A percentile compares a stretch with the other conserved stretches of the same genome.
phyloP scores from a whole-genome alignment of 768 basidiomycete species.

The Collybia mongolica region DNA sequence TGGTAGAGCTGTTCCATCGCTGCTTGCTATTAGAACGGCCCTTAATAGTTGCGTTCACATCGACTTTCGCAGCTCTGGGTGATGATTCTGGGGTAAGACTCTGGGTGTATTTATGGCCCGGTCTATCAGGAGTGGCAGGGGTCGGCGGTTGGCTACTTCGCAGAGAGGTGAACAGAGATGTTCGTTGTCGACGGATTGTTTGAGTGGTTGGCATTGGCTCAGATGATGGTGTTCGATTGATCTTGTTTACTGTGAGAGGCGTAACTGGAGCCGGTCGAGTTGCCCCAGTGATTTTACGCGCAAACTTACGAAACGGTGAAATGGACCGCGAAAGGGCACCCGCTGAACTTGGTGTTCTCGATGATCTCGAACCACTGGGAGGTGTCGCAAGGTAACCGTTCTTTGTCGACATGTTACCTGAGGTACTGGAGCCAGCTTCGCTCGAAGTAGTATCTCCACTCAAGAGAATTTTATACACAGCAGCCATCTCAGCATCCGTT shows the following conservation, averaged over 20 bases:
- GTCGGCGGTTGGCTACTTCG: conserved; percentile 40
- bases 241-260: conserved; percentile 47
- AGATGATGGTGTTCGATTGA: conserved; percentile 46
- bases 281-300: conserved; percentile 61
- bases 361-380: conserved; percentile 43
- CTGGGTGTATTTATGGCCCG: conserved; percentile 65
- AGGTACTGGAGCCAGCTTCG: conserved; percentile 70
- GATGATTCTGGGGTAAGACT: conserved; percentile 74
- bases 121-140: conserved; percentile 55
- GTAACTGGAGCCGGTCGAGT: conserved; percentile 38
- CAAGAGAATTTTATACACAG: conserved; percentile 56
- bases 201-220: conserved; percentile 42
- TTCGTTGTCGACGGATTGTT: conserved; percentile 52
- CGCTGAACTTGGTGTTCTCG: conserved; percentile 43
- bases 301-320: conserved; percentile 79
- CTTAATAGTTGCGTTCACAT: conserved; percentile 42
- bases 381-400: conserved; percentile 71
- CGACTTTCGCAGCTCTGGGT: conserved; percentile 40
- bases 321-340: conserved; percentile 72
- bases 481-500: conserved; percentile 83
- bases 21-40: conserved; percentile 36
- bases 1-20: conserved; percentile 83
- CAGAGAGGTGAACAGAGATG: conserved; percentile 59
- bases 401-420: conserved; percentile 49
- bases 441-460: conserved; percentile 51